Base-by-base conservation (phyloP, 441 rosid genomes). In the Breynia disticha region DNA sequence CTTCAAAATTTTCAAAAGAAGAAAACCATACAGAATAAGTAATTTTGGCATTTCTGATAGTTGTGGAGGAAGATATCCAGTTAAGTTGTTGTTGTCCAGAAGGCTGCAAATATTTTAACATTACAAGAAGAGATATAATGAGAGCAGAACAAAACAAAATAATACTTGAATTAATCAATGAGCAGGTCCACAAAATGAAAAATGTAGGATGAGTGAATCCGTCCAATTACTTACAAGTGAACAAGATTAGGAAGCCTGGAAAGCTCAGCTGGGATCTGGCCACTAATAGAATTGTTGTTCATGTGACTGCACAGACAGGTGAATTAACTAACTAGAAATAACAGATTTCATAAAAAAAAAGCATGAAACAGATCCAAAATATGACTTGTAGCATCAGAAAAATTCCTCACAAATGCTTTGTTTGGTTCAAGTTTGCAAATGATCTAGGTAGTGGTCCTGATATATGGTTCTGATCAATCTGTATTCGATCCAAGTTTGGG, bases 241-340 rank as follows among this genome's bases (percentile, higher is more conserved):
- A 88, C 75, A 65, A 93, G 91, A 50, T 32, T 69, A 0, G 97
- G 91, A 57, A 93, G 63, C 70, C 74, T 80, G 56, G 95, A 81
- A 46, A 93, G 75, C 67, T 88, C 97, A 4, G 81, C 74, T 0
- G 99, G 99, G 62, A 93, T 84, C 72, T 76, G 87, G 32, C 99
- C 99, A 42, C 95, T 88, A 32, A 93, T 77, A 47, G 97, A 93
- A 71, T 93, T 93, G 76, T 93, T 93, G 69, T 93, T 93, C 97
- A 93, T 82, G 78, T 93, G 98, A 79, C 98, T 91, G 82, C 60
- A 64, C 63, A 62, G 64, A 46, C 41, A 60, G 66, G 67, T 47
- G 63, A 50, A 59, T 4, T 16, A 19, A 18, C 8, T 20, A 21
- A 49, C 15, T 55, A 52, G 19, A 70, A 57, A 17, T 42, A 32